These are phyloP conservation scores for Metrosideros polymorpha DNA, from an alignment of 441 rosid species.

Conservation along the genomic window DNA sequence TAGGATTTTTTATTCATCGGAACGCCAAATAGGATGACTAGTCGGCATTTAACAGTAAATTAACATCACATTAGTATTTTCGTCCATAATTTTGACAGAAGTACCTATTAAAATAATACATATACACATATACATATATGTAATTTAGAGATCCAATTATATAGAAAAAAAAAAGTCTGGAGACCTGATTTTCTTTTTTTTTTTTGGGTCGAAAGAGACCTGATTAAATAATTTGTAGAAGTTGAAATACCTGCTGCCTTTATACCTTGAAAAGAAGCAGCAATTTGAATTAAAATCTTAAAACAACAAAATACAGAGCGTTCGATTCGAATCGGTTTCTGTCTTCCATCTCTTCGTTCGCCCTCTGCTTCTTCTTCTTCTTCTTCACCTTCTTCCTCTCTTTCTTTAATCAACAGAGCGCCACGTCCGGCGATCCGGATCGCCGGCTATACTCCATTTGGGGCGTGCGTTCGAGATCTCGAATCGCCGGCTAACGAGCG, in stretches of 20 bases:
- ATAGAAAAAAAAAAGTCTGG: neutral
- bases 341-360: neutral
- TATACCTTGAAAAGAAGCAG: no score
- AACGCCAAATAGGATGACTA: neutral
- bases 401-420: neutral
- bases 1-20: neutral
- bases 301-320: neutral
- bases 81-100: neutral
- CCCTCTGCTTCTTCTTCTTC: neutral
- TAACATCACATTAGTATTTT: neutral
- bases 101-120: neutral
- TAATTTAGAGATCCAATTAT: neutral
- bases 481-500: neutral
- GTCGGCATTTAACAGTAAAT: neutral
- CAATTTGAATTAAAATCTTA: neutral
- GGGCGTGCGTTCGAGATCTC: neutral
- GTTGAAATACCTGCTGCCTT: neutral
- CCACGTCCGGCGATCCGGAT: neutral
- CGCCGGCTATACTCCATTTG: neutral
- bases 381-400: neutral
- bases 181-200: no score
- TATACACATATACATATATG: no score
- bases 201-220: no score
- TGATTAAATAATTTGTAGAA: neutral
- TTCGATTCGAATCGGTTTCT: neutral